Base-by-base conservation (phyloP, 2,329 filamentous ascomycete genomes). In the Mollisiaceae sp. region DNA sequence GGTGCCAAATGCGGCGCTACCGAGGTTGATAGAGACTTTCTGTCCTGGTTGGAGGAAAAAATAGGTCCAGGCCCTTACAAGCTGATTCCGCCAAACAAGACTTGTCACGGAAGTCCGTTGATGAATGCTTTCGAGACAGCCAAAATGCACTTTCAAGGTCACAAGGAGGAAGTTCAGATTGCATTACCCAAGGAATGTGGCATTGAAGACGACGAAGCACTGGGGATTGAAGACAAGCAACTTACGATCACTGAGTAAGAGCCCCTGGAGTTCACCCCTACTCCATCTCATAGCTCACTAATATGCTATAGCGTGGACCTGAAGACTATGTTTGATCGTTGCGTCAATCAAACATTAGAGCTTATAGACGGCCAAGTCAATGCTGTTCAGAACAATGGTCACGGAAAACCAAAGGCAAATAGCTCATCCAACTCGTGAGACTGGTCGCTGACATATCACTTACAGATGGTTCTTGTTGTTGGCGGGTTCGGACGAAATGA, bases 401-500 rank as follows among this genome's bases (percentile, higher is more conserved):
- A 52, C n/a, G 11, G n/a, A 12, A 52, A 15, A n/a, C 59, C 18
- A n/a, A 52, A 32, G 35, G n/a, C 39, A 32, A 12, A 36, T 1
- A 20, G n/a, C 22, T n/a, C 12, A 6, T 55, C 22, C 1, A 24
- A 15, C 32, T 38, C 5, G 12, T 8, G 15, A 4, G 8, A n/a
- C 8, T 32, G 15, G 20, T 4, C 2, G 22, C 55, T 56, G 9
- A 11, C 27, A n/a, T 8, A 36, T 38, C 55, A 2, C 32, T 20
- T 58, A 2, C n/a, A 62, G 60, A 52, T 41, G 18, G 38, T 56
- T 22, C 22, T 62, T 12, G 22, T 55, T 12, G 60, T 35, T 14
- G 60, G 60, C 22, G 60, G 60, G 5, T 62, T 62, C 24, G 60
- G 60, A n/a, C 39, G 52, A 24, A 52, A 45, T 9, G 38, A 55